These are phyloP conservation scores for Pinguiococcus pyrenoidosus DNA, from an alignment of 108 stramenopile species.

Conservation along the genomic window DNA sequence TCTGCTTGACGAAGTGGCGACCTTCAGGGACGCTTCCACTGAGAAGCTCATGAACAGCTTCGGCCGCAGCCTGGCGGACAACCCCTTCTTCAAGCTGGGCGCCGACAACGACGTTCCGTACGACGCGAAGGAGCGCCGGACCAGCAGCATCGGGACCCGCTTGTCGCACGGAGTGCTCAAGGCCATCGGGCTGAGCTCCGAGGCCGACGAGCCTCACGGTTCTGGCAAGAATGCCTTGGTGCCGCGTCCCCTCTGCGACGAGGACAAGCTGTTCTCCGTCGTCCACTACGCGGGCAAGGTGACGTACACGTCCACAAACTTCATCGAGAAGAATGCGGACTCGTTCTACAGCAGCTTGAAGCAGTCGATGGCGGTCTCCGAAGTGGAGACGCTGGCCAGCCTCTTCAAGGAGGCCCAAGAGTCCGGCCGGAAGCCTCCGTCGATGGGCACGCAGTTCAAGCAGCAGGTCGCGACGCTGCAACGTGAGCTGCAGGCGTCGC, in stretches of 20 bases:
- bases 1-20: constrained; percentile 29
- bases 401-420: constrained; percentile 5
- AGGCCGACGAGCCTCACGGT: neutral
- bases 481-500: neutral
- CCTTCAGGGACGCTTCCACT: constrained; percentile 6
- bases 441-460: constrained; percentile 35
- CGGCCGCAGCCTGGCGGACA: constrained; percentile 5
- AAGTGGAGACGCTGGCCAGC: constrained; percentile 2
- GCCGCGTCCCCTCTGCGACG: neutral
- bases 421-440: constrained; percentile 12
- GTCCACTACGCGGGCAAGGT: constrained; percentile 23
- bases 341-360: constrained; percentile 4
- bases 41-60: constrained; percentile 13
- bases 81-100: constrained; percentile 11
- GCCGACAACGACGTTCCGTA: too few species aligned
- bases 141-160: too few species aligned
- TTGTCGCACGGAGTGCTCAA: too few species aligned
- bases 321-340: constrained; percentile 25
- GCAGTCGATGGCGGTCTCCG: constrained; percentile 1
- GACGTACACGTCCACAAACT: constrained; percentile 7
- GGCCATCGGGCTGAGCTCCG: too few species aligned
- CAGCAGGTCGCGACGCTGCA: constrained; percentile 18
- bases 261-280: constrained; percentile 19
- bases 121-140: too few species aligned
- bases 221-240: neutral